phyloP scores from a whole-genome alignment of 495 filamentous ascomycete species.

The Podospora pseudocomata region DNA sequence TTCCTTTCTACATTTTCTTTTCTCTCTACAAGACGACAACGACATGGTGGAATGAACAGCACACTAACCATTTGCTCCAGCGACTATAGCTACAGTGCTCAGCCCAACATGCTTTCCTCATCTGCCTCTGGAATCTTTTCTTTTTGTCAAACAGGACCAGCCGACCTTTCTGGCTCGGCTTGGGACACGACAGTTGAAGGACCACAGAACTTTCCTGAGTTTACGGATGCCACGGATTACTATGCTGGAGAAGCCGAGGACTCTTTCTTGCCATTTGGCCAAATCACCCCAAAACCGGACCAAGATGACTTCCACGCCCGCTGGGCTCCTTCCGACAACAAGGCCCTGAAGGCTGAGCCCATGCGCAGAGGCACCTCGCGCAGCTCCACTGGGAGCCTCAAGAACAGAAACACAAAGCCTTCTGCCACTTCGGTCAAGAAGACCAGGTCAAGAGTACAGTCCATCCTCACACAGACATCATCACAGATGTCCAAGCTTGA shows the following conservation, averaged over 20 bases:
- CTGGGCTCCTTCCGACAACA: slow-evolving; percentile 40
- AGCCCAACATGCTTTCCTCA: slow-evolving; percentile 46
- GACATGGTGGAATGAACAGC: slow-evolving; percentile 37
- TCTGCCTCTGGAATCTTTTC: slow-evolving; percentile 49
- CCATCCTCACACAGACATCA: slow-evolving; percentile 41
- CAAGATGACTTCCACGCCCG: slow-evolving; percentile 46
- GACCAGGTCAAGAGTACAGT: slow-evolving; percentile 42
- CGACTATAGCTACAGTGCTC: slow-evolving; percentile 47
- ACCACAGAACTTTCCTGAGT: slow-evolving; percentile 50
- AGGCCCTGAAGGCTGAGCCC: slow-evolving; percentile 40
- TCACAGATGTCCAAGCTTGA: slow-evolving; percentile 48
- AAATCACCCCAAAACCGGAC: slow-evolving; percentile 49
- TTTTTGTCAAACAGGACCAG: slow-evolving; percentile 53
- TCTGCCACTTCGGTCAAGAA: slow-evolving; percentile 37
- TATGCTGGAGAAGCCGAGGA: slow-evolving; percentile 46
- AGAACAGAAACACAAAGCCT: slow-evolving; percentile 45
- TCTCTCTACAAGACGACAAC: slow-evolving; percentile 20
- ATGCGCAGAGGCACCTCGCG: slow-evolving; percentile 48
- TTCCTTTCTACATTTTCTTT: slow-evolving; percentile 35
- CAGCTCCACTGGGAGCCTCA: slow-evolving; percentile 47
- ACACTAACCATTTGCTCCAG: slow-evolving; percentile 50
- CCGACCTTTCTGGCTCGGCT: slow-evolving; percentile 47
- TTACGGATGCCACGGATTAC: slow-evolving; percentile 33
- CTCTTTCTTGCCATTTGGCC: slow-evolving; percentile 46
- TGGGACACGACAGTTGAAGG: slow-evolving; percentile 52